phyloP scores from a whole-genome alignment of 306 rosid species.

The Rubus idaeus region DNA sequence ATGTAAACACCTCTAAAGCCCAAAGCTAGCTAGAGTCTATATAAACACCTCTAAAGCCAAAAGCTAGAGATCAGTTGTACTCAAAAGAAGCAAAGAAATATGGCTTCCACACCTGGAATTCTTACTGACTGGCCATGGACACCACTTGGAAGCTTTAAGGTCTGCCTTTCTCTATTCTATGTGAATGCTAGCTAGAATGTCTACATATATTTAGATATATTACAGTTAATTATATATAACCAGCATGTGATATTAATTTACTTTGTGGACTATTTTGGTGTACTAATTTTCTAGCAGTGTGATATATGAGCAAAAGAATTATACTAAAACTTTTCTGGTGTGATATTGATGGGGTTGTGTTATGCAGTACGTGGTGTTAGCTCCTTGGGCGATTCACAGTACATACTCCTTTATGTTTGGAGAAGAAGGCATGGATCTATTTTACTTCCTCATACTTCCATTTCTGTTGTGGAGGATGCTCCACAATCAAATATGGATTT shows the following conservation, averaged over 20 bases:
- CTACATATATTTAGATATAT: background rate
- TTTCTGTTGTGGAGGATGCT: conserved; percentile 45
- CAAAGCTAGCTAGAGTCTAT: background rate
- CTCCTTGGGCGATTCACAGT: conserved; percentile 59
- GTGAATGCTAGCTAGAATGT: background rate
- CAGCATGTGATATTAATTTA: background rate
- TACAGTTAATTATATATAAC: background rate
- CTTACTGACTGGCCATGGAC: conserved; percentile 66
- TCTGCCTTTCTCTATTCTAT: background rate
- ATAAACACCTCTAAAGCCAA: background rate
- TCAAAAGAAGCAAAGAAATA: background rate
- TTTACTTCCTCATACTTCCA: conserved; percentile 47
- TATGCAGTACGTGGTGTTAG: conserved; percentile 57
- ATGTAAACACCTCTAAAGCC: too few relatives aligned
- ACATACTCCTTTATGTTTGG: conserved; percentile 34
- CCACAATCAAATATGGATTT: conserved; percentile 63
- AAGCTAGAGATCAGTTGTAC: background rate
- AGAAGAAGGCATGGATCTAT: conserved; percentile 33
- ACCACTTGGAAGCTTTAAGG: conserved; percentile 53
- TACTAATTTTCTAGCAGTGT: too few relatives aligned
- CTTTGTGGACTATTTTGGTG: background rate
- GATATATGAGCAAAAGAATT: too few relatives aligned
- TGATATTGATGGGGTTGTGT: background rate
- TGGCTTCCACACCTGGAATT: conserved; percentile 54
- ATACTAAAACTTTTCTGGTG: too few relatives aligned